These are phyloP conservation scores for Fraxinus nigra DNA, from an alignment of 305 asterid species.

Conservation along the genomic window DNA sequence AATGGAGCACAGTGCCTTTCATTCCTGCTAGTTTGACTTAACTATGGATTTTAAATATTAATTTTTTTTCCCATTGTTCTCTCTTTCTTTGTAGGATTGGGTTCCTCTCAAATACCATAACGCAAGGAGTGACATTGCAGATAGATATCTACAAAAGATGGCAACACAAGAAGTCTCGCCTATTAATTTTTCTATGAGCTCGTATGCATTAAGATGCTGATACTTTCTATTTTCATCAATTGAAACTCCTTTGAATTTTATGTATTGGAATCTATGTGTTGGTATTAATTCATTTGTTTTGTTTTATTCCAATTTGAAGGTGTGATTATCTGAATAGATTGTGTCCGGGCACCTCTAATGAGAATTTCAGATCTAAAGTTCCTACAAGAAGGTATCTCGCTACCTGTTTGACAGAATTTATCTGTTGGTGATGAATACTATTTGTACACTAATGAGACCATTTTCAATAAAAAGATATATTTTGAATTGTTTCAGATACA, in stretches of 20 bases:
- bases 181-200: conserved; percentile 55
- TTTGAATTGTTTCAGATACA: conserved; percentile 3
- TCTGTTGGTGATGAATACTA: conserved; percentile 7
- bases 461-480: conserved; percentile 1
- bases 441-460: not conserved
- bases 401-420: conserved; percentile 2
- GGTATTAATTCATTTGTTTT: not conserved
- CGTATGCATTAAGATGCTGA: conserved; percentile 40
- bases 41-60: conserved; percentile 2
- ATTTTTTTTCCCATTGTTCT: not conserved
- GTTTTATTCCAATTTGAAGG: conserved; percentile 43
- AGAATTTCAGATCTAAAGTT: conserved; percentile 33
- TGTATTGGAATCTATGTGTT: conserved; percentile 14
- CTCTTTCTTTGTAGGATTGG: conserved; percentile 51
- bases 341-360: conserved; percentile 57
- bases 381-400: conserved; percentile 57
- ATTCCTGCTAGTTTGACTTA: not conserved
- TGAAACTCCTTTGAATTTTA: conserved; percentile 5
- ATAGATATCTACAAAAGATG: conserved; percentile 49
- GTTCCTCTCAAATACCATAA: conserved; percentile 66
- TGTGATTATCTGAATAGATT: conserved; percentile 59
- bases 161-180: conserved; percentile 44
- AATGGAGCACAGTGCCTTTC: not conserved
- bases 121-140: conserved; percentile 52
- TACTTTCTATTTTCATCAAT: conserved; percentile 8